phyloP scores from a whole-genome alignment of 1,284 basidiomycete genomes.

The Pseudomicrostroma phylloplanum region DNA sequence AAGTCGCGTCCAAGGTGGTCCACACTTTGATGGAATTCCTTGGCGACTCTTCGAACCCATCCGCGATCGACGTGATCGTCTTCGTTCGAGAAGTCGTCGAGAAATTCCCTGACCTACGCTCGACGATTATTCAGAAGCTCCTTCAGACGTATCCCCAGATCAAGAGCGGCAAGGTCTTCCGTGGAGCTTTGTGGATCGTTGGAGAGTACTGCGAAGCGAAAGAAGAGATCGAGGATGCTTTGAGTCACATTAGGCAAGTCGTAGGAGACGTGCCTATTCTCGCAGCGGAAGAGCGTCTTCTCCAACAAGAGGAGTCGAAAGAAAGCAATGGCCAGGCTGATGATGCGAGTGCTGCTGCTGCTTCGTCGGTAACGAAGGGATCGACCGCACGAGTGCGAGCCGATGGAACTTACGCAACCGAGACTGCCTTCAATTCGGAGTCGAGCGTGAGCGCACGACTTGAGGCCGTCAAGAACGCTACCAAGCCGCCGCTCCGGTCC shows the following conservation, averaged over 20 bases:
- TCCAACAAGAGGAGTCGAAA: constrained; percentile 48
- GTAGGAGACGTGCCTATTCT: constrained; percentile 94
- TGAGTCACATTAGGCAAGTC: constrained; percentile 78
- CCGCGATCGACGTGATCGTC: constrained; percentile 88
- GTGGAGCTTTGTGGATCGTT: constrained; percentile 94
- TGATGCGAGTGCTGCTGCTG: constrained; percentile 17
- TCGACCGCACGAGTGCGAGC: constrained; percentile 67
- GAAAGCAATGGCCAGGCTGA: constrained; percentile 15
- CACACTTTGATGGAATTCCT: constrained; percentile 98
- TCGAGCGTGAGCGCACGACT: constrained; percentile 60
- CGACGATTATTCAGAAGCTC: constrained; percentile 78
- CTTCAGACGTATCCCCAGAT: constrained; percentile 74
- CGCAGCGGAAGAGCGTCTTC: constrained; percentile 56
- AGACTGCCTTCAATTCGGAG: constrained; percentile 76
- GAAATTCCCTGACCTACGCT: constrained; percentile 85
- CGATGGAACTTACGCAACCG: constrained; percentile 96
- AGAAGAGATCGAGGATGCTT: constrained; percentile 53
- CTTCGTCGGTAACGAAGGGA: constrained; percentile 19
- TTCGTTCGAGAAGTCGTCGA: constrained; percentile 97
- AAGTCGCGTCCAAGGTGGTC: constrained; percentile 91
- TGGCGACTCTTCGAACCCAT: constrained; percentile 89
- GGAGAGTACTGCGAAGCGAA: constrained; percentile 68
- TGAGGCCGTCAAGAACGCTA: constrained; percentile 74
- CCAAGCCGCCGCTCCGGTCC: constrained; percentile 86
- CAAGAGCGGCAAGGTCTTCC: constrained; percentile 95